Evolutionary conservation across 1,284 basidiomycete species (phyloP).

Genomic region (Mycena sp.): DNA sequence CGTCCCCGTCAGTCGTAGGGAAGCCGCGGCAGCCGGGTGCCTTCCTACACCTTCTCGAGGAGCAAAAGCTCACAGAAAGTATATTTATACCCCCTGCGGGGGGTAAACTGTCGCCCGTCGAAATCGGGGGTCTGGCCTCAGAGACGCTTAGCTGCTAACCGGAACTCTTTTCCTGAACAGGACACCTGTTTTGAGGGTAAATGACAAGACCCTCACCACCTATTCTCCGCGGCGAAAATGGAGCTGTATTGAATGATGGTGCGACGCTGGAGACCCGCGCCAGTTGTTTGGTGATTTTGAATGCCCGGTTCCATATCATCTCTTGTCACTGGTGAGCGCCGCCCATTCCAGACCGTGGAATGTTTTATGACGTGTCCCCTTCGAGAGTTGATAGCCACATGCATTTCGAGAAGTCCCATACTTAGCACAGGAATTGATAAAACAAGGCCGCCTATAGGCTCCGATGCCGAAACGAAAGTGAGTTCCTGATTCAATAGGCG

Average conservation of each 20-base stretch:
- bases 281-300: background rate
- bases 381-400: conserved; percentile 19
- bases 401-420: conserved; percentile 3
- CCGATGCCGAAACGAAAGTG: background rate
- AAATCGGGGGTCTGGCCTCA: too few relatives aligned
- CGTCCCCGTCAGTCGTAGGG: too few relatives aligned
- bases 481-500: background rate
- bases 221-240: too few relatives aligned
- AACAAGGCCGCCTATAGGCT: background rate
- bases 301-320: background rate
- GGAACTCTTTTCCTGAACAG: background rate
- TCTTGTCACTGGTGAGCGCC: background rate
- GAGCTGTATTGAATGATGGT: background rate
- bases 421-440: background rate
- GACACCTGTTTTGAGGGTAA: conserved; percentile 10
- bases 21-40: too few relatives aligned
- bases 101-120: too few relatives aligned
- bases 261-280: background rate
- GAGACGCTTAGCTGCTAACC: too few relatives aligned
- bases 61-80: too few relatives aligned
- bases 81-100: too few relatives aligned
- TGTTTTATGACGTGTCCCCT: conserved; percentile 9
- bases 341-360: conserved; percentile 1
- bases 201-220: background rate
- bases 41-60: too few relatives aligned